Evolutionary conservation across 495 filamentous ascomycete species (phyloP).

Genomic region (Cenococcum geophilum): DNA sequence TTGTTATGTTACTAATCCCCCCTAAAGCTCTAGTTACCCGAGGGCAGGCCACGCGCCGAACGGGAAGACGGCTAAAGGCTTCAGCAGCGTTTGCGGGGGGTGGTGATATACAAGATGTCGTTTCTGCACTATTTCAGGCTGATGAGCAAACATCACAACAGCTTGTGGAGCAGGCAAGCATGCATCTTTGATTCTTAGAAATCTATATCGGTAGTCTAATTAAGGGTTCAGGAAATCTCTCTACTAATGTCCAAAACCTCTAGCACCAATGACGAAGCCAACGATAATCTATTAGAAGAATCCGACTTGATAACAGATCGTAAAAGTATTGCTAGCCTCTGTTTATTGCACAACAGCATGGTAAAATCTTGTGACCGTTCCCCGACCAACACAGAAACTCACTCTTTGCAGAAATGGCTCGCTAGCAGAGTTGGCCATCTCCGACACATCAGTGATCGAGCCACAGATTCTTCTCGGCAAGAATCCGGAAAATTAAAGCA

Average conservation of each 20-base stretch:
- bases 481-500: conserved; percentile 41
- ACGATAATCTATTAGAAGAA: conserved; percentile 56
- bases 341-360: conserved; percentile 92
- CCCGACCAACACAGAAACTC: conserved; percentile 19
- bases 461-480: conserved; percentile 42
- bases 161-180: conserved; percentile 24
- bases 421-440: conserved; percentile 69
- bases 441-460: conserved; percentile 56
- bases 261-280: conserved; percentile 42
- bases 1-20: background rate
- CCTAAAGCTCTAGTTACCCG: conserved; percentile 52
- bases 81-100: conserved; percentile 65
- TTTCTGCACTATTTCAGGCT: conserved; percentile 56
- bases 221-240: conserved; percentile 48
- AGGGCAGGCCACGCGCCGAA: conserved; percentile 42
- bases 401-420: conserved; percentile 67
- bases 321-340: conserved; percentile 75
- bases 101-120: conserved; percentile 59
- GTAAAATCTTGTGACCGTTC: conserved; percentile 32
- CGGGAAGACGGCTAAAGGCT: conserved; percentile 55
- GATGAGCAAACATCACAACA: conserved; percentile 33
- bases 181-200: background rate
- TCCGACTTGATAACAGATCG: conserved; percentile 84
- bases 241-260: conserved; percentile 48
- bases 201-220: background rate